Conservation (phyloP, 1,284 basidiomycete species). For the Somion occarium region DNA sequence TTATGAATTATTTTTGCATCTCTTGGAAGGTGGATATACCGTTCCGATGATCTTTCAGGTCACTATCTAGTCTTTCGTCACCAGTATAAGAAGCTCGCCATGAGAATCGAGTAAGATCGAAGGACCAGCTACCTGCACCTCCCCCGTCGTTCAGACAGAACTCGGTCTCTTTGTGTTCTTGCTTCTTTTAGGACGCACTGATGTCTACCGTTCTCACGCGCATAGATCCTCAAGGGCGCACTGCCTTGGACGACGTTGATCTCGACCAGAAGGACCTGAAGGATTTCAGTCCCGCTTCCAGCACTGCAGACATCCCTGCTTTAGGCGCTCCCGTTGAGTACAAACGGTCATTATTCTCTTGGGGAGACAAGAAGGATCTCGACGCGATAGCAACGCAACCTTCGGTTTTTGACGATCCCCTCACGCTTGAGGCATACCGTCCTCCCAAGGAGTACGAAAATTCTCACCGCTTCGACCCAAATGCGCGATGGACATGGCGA, state of each 20-base stretch:
- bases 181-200: background rate
- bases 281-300: conserved; percentile 15
- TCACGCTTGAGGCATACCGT: conserved; percentile 47
- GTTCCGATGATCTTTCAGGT: background rate
- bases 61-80: background rate
- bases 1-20: background rate
- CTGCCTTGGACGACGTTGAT: background rate
- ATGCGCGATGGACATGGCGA: conserved; percentile 63
- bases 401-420: conserved; percentile 42
- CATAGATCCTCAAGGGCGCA: background rate
- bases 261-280: background rate
- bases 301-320: conserved; percentile 20
- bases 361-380: conserved; percentile 20
- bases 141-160: background rate
- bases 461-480: conserved; percentile 58
- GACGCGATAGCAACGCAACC: conserved; percentile 31
- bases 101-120: background rate
- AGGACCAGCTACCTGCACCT: background rate
- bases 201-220: conserved; percentile 5
- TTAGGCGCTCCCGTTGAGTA: conserved; percentile 20
- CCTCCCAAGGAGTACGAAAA: conserved; percentile 60
- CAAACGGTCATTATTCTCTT: conserved; percentile 20
- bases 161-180: background rate
- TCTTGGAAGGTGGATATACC: background rate
- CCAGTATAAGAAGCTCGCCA: conserved; percentile 3